phyloP scores from a whole-genome alignment of 2,329 filamentous ascomycete genomes.

The Nemania bipapillata region DNA sequence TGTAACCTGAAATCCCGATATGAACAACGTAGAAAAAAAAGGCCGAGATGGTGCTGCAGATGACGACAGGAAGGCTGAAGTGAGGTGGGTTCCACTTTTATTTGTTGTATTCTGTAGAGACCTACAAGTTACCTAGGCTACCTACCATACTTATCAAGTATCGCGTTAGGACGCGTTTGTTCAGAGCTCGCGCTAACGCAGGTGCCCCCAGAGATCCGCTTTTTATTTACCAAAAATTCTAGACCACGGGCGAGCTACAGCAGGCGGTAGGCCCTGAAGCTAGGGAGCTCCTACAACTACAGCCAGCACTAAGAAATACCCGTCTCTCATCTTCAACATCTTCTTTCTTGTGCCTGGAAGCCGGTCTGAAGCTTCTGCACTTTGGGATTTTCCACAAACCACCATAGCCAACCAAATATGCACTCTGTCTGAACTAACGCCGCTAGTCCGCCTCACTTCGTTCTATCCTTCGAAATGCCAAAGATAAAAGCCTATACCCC shows the following conservation, averaged over 20 bases:
- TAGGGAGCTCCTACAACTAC: conserved; percentile 20
- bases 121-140: background rate
- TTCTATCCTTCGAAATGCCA: conserved; percentile 70
- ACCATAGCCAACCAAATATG: conserved; percentile 44
- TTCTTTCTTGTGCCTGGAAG: background rate
- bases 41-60: conserved; percentile 18
- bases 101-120: background rate
- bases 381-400: conserved; percentile 17
- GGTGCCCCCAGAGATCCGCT: background rate
- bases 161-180: conserved; percentile 29
- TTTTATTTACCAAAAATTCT: conserved; percentile 17
- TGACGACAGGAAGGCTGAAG: conserved; percentile 22
- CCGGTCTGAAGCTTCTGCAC: background rate
- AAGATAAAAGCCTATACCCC: conserved; percentile 87
- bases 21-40: conserved; percentile 7
- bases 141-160: background rate
- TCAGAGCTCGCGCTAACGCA: conserved; percentile 9
- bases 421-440: conserved; percentile 35
- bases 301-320: conserved; percentile 7
- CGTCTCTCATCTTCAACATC: conserved; percentile 12
- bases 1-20: background rate
- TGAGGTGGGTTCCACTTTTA: conserved; percentile 29
- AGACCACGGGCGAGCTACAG: background rate
- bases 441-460: conserved; percentile 38
- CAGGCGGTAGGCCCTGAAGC: background rate